phyloP scores from a whole-genome alignment of 495 filamentous ascomycete species.

The Bryoglossum gracile region DNA sequence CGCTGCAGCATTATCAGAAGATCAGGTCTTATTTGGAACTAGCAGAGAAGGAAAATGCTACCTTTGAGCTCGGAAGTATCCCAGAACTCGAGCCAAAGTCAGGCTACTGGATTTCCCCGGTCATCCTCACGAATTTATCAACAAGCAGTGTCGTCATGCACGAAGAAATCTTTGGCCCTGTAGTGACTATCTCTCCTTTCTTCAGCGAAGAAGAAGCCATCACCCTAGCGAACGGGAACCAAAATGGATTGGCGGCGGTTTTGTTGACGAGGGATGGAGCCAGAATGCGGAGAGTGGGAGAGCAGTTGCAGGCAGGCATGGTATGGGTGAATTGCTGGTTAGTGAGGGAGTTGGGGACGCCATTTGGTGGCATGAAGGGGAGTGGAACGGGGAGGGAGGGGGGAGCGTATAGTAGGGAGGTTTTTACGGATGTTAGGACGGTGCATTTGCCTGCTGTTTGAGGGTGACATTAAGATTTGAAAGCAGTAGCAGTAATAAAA shows the following conservation, averaged over 20 bases:
- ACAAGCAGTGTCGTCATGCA: constrained; percentile 1
- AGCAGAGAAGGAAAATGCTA: not conserved
- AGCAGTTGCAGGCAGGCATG: constrained; percentile 66
- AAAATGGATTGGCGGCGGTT: constrained; percentile 70
- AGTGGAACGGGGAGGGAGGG: constrained; percentile 11
- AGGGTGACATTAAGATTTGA: too few relatives aligned
- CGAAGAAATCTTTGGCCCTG: constrained; percentile 53
- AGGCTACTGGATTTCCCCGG: constrained; percentile 4
- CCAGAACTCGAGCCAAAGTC: not conserved
- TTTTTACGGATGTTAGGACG: constrained; percentile 5
- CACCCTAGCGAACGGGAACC: constrained; percentile 68
- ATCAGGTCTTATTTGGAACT: constrained; percentile 1
- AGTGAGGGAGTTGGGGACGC: not conserved
- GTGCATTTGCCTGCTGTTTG: not conserved
- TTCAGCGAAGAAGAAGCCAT: constrained; percentile 61
- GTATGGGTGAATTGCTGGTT: constrained; percentile 68
- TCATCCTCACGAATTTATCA: not conserved
- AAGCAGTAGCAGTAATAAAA: too few relatives aligned
- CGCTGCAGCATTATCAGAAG: constrained; percentile 7
- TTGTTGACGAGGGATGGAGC: constrained; percentile 78
- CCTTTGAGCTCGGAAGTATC: not conserved
- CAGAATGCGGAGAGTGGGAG: constrained; percentile 62
- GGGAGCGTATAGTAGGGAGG: constrained; percentile 5
- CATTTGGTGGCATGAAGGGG: constrained; percentile 18
- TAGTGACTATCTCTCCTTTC: constrained; percentile 45